Percentiles rank a stretch among this genome's conserved stretches.
Conservation (phyloP, 257 asterid genomes). For the Scutellaria galericulata region DNA sequence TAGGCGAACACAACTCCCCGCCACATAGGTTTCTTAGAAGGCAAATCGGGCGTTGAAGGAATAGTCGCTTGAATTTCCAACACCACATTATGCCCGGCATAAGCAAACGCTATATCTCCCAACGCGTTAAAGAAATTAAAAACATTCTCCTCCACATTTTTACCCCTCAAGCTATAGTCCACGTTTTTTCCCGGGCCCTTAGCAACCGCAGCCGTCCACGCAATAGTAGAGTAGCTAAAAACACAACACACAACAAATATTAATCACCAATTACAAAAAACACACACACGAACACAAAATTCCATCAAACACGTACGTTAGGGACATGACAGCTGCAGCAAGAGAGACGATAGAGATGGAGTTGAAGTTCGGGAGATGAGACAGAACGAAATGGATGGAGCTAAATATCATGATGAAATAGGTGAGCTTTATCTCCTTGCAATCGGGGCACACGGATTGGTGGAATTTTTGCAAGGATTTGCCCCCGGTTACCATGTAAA, state of each 20-base stretch:
- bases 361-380: slow-evolving; percentile 58
- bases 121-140: slow-evolving; percentile 52
- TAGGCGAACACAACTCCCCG: slow-evolving; percentile 57
- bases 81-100: slow-evolving; percentile 61
- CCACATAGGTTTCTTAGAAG: slow-evolving; percentile 63
- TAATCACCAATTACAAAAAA: neutral
- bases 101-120: slow-evolving; percentile 54
- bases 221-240: slow-evolving; percentile 49
- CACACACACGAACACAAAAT: too few relatives aligned
- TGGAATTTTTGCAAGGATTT: slow-evolving; percentile 46
- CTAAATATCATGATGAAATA: slow-evolving; percentile 50
- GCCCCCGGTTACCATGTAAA: slow-evolving; percentile 60
- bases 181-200: slow-evolving; percentile 24
- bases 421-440: slow-evolving; percentile 45
- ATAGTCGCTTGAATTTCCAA: slow-evolving; percentile 63
- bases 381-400: slow-evolving; percentile 46
- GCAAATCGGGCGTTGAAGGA: slow-evolving; percentile 56
- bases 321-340: slow-evolving; percentile 55
- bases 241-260: neutral
- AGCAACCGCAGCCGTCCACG: slow-evolving; percentile 43
- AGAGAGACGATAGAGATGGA: slow-evolving; percentile 49
- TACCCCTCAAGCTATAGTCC: slow-evolving; percentile 35
- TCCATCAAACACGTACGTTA: slow-evolving; percentile 30
- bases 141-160: slow-evolving; percentile 9
- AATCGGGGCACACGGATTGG: slow-evolving; percentile 38